Percentiles rank a stretch among this genome's conserved stretches.
phyloP scores from a whole-genome alignment of 768 basidiomycete species.

The Pisolithus marmoratus region DNA sequence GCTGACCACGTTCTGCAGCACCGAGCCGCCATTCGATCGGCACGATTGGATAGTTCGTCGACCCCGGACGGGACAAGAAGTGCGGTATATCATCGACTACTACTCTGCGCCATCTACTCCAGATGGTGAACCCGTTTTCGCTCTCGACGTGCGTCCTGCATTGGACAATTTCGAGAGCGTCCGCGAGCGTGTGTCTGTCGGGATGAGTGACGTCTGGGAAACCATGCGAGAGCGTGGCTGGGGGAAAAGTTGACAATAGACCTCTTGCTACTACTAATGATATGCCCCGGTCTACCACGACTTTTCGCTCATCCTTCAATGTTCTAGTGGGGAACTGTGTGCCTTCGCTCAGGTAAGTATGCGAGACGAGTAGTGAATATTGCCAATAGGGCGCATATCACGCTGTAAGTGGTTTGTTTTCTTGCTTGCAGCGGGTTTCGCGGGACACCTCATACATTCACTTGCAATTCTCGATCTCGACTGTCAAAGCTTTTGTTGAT shows the following conservation, averaged over 20 bases:
- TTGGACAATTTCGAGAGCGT: slow-evolving; percentile 79
- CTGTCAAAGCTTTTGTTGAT: too few relatives aligned
- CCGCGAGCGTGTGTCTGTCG: slow-evolving; percentile 63
- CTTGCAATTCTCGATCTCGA: too few relatives aligned
- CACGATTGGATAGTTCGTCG: slow-evolving; percentile 97
- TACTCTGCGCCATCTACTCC: slow-evolving; percentile 88
- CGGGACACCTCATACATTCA: too few relatives aligned
- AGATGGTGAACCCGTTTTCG: slow-evolving; percentile 92
- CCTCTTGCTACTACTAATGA: too few relatives aligned
- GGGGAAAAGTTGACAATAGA: slow-evolving; percentile 5
- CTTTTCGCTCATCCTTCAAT: too few relatives aligned
- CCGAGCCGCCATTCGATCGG: slow-evolving; percentile 92
- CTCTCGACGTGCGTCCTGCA: slow-evolving; percentile 92
- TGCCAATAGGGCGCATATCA: too few relatives aligned
- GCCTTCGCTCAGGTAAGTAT: too few relatives aligned
- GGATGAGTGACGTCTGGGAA: slow-evolving; percentile 67
- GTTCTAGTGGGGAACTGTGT: too few relatives aligned
- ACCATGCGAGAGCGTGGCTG: slow-evolving; percentile 27
- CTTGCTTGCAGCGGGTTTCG: too few relatives aligned
- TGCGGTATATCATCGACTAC: slow-evolving; percentile 97
- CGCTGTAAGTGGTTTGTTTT: too few relatives aligned
- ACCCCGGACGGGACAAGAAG: slow-evolving; percentile 69
- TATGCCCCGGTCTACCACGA: too few relatives aligned
- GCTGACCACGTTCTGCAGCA: slow-evolving; percentile 38
- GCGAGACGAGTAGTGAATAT: too few relatives aligned